Conservation (phyloP, 106 monocot species). For the Chionographis japonica region DNA sequence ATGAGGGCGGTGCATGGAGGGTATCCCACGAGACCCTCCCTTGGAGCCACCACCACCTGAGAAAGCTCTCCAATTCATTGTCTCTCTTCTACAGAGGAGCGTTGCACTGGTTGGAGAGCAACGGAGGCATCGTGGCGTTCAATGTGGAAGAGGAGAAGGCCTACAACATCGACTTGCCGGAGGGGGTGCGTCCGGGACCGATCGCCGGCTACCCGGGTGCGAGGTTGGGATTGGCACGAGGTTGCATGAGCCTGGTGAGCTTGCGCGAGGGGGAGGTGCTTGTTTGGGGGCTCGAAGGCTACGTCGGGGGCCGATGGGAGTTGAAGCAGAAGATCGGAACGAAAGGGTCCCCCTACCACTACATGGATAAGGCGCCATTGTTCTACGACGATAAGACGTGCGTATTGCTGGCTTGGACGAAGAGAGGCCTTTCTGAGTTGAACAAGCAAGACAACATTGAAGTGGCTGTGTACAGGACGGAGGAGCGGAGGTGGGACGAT, state of each 20-base stretch:
- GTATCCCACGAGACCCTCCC: not conserved
- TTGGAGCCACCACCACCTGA: not conserved
- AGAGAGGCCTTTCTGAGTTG: not conserved
- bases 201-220: not conserved
- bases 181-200: not conserved
- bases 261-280: not conserved
- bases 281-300: not conserved
- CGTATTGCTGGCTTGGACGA: not conserved
- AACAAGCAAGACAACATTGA: too few species aligned
- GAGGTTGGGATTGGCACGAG: not conserved
- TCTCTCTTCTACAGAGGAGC: constrained; percentile 1
- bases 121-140: not conserved
- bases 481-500: not conserved
- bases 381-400: not conserved
- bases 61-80: not conserved
- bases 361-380: not conserved
- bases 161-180: not conserved
- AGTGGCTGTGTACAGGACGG: not conserved
- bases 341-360: not conserved
- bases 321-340: not conserved
- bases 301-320: not conserved
- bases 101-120: not conserved
- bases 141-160: not conserved
- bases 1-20: not conserved
- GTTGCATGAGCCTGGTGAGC: constrained; percentile 2